A percentile compares a stretch with the other conserved stretches of the same genome.
phyloP scores from a whole-genome alignment of 2,329 filamentous ascomycete species.

The Pseudogymnoascus sp. region DNA sequence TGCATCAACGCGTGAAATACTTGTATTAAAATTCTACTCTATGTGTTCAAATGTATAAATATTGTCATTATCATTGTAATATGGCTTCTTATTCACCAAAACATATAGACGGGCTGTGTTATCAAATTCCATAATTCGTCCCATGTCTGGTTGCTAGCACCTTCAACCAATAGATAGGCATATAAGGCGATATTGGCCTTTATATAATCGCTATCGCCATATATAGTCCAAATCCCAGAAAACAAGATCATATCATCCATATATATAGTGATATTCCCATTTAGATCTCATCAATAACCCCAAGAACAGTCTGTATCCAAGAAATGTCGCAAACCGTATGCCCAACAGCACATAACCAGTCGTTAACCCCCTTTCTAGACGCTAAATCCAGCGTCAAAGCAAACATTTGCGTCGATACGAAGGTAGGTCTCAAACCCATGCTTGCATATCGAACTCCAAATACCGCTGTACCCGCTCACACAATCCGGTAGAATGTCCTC shows the following conservation, averaged over 20 bases:
- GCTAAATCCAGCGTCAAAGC: background rate
- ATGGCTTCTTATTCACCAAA: background rate
- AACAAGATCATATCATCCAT: background rate
- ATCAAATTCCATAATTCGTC: background rate
- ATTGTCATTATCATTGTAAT: background rate
- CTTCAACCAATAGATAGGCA: background rate
- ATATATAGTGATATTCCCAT: background rate
- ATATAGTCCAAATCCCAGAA: background rate
- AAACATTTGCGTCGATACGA: background rate
- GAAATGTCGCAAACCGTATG: background rate
- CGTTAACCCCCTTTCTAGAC: background rate
- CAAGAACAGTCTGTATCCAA: background rate
- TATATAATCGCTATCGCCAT: background rate
- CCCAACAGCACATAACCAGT: background rate
- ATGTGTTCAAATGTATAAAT: background rate
- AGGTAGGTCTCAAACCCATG: background rate
- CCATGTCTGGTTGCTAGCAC: background rate
- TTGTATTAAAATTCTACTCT: background rate
- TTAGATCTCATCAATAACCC: background rate
- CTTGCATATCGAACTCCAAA: background rate
- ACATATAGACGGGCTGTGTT: background rate
- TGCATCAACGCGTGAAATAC: background rate
- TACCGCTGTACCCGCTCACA: conserved; percentile 14
- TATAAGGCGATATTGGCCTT: too few species aligned
- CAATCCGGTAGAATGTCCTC: conserved; percentile 28